Base-by-base conservation (phyloP, 2,329 filamentous ascomycete genomes). In the Fusarium torulosum region DNA sequence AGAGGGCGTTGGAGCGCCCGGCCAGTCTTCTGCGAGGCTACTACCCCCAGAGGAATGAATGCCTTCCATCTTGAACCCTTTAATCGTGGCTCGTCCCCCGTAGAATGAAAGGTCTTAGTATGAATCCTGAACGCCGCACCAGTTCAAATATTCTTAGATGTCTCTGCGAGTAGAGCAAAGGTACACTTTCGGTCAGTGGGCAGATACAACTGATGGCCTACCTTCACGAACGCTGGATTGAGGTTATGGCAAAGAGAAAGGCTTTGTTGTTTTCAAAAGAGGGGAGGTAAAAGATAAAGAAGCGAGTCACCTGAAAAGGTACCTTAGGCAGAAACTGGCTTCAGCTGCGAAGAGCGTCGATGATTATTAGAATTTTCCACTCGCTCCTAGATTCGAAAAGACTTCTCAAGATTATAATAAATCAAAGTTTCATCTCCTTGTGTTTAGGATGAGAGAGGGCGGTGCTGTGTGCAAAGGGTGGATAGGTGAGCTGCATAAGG, bases 81-180 rank as follows among this genome's bases (percentile, higher is more conserved):
- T n/a, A 17, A 9, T 40, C 6, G 27, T 25, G 35, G 9, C 9
- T 44, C n/a, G 20, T 15, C 19, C 15, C 41, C 46, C 41, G 23
- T 37, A 21, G 27, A 40, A 25, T 9, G 33, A 66, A 59, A 47
- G 47, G 40, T 47, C 62, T 20, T 4, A 11, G 33, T 23, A 10
- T 29, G 13, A 49, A 53, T 20, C 23, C 19, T 61, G 20, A 49
- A 33, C 27, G 25, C 35, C 17, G 17, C 35, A 17, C 35, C 2
- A n/a, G 9, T 17, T 37, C 9, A 17, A n/a, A n/a, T n/a, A 10
- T n/a, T 37, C 5, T n/a, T 6, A 4, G 8, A n/a, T 1, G 4
- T n/a, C 17, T 37, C 19, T 37, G 17, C 10, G 35, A 19, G 35
- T n/a, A 7, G 35, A 37, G 17, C 9, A 37, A 10, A 10, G 35